These are phyloP conservation scores for Veloporphyrellus conicus DNA, from an alignment of 1,284 basidiomycete species.

Conservation along the genomic window DNA sequence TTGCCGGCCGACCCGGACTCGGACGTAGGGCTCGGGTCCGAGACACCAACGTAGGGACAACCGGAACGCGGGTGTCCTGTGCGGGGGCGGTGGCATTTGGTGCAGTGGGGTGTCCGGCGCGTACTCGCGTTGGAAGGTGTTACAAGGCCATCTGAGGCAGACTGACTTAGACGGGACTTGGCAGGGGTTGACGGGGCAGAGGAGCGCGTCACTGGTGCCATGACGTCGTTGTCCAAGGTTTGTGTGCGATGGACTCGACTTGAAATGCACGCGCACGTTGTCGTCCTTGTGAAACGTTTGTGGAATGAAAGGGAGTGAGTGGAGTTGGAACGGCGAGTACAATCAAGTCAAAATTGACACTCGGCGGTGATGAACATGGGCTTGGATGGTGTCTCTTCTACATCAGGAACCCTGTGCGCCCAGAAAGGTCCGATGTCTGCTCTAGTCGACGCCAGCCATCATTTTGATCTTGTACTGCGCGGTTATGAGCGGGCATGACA, in stretches of 20 bases:
- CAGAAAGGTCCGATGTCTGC: too few species aligned
- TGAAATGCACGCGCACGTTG: neutral
- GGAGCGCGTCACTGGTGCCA: constrained; percentile 31
- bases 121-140: constrained; percentile 22
- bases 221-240: constrained; percentile 2
- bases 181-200: constrained; percentile 29
- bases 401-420: too few species aligned
- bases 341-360: too few species aligned
- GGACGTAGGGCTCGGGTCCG: constrained; percentile 23
- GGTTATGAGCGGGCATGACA: too few species aligned
- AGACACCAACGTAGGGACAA: constrained; percentile 41
- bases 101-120: constrained; percentile 47
- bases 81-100: constrained; percentile 49
- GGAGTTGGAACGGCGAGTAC: too few species aligned
- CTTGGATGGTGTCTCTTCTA: too few species aligned
- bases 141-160: constrained; percentile 1
- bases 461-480: too few species aligned
- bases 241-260: neutral
- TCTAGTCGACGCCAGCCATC: too few species aligned
- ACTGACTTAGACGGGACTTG: constrained; percentile 14
- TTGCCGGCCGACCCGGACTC: too few species aligned
- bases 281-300: neutral
- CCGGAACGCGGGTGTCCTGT: constrained; percentile 56
- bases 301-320: too few species aligned
- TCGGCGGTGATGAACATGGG: too few species aligned